Conservation (phyloP, 352 stramenopile species). For the Phytophthora ohioensis region DNA sequence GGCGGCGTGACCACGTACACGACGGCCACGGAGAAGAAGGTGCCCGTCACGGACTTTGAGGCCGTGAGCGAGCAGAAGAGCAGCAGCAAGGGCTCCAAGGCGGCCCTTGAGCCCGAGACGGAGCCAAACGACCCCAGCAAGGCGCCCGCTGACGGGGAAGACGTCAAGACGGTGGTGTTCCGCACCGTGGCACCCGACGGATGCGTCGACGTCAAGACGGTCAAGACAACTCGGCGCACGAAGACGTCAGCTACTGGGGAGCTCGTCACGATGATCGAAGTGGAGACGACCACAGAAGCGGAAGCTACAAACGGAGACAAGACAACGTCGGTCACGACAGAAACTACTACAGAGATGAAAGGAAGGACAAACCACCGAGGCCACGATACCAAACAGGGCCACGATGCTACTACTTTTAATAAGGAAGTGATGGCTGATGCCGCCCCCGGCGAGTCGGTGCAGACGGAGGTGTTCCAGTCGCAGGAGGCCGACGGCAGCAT, state of each 20-base stretch:
- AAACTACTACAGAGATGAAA: slow-evolving; percentile 27
- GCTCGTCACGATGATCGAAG: slow-evolving; percentile 15
- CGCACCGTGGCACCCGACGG: slow-evolving; percentile 17
- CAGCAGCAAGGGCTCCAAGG: slow-evolving; percentile 11
- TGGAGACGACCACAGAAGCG: slow-evolving; percentile 33
- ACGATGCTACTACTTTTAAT: not conserved
- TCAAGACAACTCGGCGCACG: slow-evolving; percentile 27
- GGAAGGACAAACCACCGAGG: slow-evolving; percentile 9
- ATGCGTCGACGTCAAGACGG: slow-evolving; percentile 28
- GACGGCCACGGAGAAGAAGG: slow-evolving; percentile 16
- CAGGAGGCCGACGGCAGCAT: slow-evolving; percentile 28
- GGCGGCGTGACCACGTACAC: slow-evolving; percentile 40
- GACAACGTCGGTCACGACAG: slow-evolving; percentile 22
- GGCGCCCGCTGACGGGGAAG: slow-evolving; percentile 5
- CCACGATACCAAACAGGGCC: not conserved
- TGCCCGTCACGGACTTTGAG: slow-evolving; percentile 35
- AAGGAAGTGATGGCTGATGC: not conserved
- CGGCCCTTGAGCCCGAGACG: slow-evolving; percentile 27
- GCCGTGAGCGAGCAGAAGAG: slow-evolving; percentile 35
- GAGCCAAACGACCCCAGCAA: slow-evolving; percentile 31
- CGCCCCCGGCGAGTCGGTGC: slow-evolving; percentile 18
- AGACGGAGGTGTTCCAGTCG: slow-evolving; percentile 30
- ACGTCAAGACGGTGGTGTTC: slow-evolving; percentile 33
- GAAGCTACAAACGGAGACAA: slow-evolving; percentile 25
- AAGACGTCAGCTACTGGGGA: slow-evolving; percentile 10